These are phyloP conservation scores for Stevia rebaudiana DNA, from an alignment of 140 eudicot genomes.

Conservation along the genomic window DNA sequence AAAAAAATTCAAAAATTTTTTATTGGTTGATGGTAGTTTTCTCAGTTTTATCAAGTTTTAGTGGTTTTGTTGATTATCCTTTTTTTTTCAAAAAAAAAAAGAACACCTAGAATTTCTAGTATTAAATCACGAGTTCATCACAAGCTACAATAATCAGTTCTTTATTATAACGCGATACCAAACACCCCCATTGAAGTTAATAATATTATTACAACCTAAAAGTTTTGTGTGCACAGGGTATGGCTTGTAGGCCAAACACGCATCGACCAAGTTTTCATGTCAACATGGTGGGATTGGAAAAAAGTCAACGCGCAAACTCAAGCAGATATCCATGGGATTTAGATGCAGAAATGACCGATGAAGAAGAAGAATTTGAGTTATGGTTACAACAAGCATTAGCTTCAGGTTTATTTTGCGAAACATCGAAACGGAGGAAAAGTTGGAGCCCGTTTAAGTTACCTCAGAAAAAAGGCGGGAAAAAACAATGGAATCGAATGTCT, in stretches of 20 bases:
- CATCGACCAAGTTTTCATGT: constrained; percentile 85
- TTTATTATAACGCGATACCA: background rate
- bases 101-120: too few relatives aligned
- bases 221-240: constrained; percentile 36
- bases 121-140: too few relatives aligned
- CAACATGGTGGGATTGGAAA: constrained; percentile 83
- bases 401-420: constrained; percentile 73
- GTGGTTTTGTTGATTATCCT: too few relatives aligned
- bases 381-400: constrained; percentile 93
- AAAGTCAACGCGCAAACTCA: constrained; percentile 48
- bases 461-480: constrained; percentile 55
- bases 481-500: constrained; percentile 68
- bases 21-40: too few relatives aligned
- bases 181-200: background rate
- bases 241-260: constrained; percentile 86
- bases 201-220: constrained; percentile 7
- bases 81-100: too few relatives aligned
- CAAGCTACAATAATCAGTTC: background rate
- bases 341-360: constrained; percentile 78
- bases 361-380: constrained; percentile 85
- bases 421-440: constrained; percentile 75
- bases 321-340: constrained; percentile 71
- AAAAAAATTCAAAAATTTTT: too few relatives aligned
- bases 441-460: constrained; percentile 88
- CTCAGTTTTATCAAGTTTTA: too few relatives aligned